Conservation (phyloP, 2,329 filamentous ascomycete species). For the Ampelomyces quisqualis region DNA sequence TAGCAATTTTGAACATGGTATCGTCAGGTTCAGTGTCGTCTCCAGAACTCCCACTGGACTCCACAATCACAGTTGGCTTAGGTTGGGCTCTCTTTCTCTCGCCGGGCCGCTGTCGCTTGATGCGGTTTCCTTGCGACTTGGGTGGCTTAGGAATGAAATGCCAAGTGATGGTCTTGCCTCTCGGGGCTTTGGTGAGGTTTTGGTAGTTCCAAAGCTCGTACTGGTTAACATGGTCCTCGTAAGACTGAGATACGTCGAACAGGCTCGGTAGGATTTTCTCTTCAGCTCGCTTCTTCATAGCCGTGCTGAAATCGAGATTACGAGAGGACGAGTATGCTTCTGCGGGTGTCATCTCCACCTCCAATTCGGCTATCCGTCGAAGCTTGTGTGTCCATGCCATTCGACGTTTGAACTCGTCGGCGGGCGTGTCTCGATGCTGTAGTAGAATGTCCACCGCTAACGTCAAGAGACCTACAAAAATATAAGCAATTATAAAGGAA, state of each 20-base stretch:
- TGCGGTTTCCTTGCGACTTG: slow-evolving; percentile 8
- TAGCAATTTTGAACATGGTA: slow-evolving; percentile 1
- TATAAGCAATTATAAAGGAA: slow-evolving; percentile 5
- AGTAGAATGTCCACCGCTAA: slow-evolving; percentile 35
- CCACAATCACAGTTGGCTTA: slow-evolving; percentile 7
- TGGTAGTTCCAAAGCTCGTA: slow-evolving; percentile 22
- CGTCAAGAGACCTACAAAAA: slow-evolving; percentile 24
- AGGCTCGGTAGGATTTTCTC: slow-evolving; percentile 29
- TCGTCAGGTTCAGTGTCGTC: slow-evolving; percentile 30
- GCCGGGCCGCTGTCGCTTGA: slow-evolving; percentile 16
- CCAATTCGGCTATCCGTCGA: slow-evolving; percentile 20
- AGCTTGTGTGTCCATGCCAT: slow-evolving; percentile 30
- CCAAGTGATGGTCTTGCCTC: slow-evolving; percentile 29
- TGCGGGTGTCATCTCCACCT: slow-evolving; percentile 20
- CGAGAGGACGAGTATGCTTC: slow-evolving; percentile 34
- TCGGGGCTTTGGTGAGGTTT: slow-evolving; percentile 13
- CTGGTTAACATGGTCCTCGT: slow-evolving; percentile 33
- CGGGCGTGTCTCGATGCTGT: slow-evolving; percentile 22
- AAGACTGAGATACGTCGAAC: slow-evolving; percentile 29
- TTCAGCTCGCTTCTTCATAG: slow-evolving; percentile 31
- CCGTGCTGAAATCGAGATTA: slow-evolving; percentile 20
- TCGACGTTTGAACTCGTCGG: slow-evolving; percentile 27
- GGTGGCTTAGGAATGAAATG: slow-evolving; percentile 20
- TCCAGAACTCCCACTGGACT: slow-evolving; percentile 10
- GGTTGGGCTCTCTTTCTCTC: no score